Evolutionary conservation across 1,139 yeast genomes (phyloP).

Genomic region (Hansenula lynferdii): DNA sequence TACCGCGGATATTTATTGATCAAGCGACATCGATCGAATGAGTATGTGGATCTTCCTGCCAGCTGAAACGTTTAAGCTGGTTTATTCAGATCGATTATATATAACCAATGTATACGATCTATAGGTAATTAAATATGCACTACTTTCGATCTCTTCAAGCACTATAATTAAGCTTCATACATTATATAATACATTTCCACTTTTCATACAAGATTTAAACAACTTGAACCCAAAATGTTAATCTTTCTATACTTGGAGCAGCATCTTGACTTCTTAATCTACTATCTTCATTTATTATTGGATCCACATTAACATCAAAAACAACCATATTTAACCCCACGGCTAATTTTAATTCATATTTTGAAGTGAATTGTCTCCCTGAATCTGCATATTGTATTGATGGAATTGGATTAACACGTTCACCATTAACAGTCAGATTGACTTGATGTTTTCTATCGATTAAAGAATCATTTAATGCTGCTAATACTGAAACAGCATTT

Average conservation of each 20-base stretch:
- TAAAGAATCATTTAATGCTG: conserved; percentile 39
- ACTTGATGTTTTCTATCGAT: conserved; percentile 38
- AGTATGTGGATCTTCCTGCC: too few species aligned
- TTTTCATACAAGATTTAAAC: too few species aligned
- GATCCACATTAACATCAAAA: conserved; percentile 33
- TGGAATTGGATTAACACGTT: conserved; percentile 38
- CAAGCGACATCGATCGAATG: too few species aligned
- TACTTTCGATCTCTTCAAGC: too few species aligned
- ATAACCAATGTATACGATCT: too few species aligned
- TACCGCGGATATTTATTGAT: too few species aligned
- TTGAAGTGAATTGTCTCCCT: conserved; percentile 32
- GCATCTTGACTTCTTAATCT: conserved; percentile 1
- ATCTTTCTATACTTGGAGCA: conserved; percentile 30
- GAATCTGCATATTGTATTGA: conserved; percentile 32
- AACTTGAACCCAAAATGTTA: conserved; percentile 30
- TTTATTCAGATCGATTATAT: too few species aligned
- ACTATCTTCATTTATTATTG: conserved; percentile 1
- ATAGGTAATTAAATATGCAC: too few species aligned
- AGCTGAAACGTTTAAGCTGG: too few species aligned
- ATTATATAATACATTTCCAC: too few species aligned
- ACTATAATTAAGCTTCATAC: too few species aligned
- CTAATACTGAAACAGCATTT: conserved; percentile 40
- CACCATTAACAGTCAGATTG: conserved; percentile 43
- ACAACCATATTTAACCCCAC: conserved; percentile 43
- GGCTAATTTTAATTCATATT: conserved; percentile 45